Evolutionary conservation across 805 yeast genomes (phyloP), one percentile per base, ranked within the genome.

Genomic region (Saccharomycopsis capsularis): DNA sequence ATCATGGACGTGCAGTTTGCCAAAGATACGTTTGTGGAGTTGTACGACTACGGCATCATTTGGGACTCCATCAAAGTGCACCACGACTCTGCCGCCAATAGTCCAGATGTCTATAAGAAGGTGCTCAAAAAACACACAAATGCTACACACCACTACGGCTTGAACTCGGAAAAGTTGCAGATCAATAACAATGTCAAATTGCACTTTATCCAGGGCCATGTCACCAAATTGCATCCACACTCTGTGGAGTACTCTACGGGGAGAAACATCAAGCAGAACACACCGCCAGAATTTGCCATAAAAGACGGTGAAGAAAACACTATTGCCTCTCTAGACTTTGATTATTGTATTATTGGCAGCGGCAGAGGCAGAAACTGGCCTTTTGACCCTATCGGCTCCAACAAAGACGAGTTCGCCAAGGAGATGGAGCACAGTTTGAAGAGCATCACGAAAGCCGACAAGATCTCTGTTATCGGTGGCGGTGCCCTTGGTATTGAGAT

Each of bases 321-420:
- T 15, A 11, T 23, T 3, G 1, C 4, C 29, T 11, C 24, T 5
- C 6, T 46, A 1, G 50, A 48, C 1, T 76, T 75, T 57, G 78
- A 76, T 53, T 75, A 72, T 53, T 70, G 68, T 19, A 62, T 76
- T 9, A 57, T 68, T 46, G 76, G 79, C 3, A 60, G 74, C 2
- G 81, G 81, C 1, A 63, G 81, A 57, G 64, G 74, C 46, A 62
- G 81, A 52, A 62, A 63, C 38, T 75, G 79, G 78, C 82, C 81
- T 13, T 69, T 74, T 34, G 75, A 76, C 32, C 81, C 81, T 2
- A 57, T 63, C n/a, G 78, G 72, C 0, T 56, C 54, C 41, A 69
- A 70, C 11, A 61, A 57, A 44, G 63, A 64, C 16, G 59, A 57
- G 5, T 75, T 64, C 54, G 48, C 68, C 24, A 50, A 59, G 18